A percentile compares a stretch with the other conserved stretches of the same genome.
Evolutionary conservation across 225 moss, liverwort and hornwort genomes (phyloP).

Genomic region (Marchantia paleacea): DNA sequence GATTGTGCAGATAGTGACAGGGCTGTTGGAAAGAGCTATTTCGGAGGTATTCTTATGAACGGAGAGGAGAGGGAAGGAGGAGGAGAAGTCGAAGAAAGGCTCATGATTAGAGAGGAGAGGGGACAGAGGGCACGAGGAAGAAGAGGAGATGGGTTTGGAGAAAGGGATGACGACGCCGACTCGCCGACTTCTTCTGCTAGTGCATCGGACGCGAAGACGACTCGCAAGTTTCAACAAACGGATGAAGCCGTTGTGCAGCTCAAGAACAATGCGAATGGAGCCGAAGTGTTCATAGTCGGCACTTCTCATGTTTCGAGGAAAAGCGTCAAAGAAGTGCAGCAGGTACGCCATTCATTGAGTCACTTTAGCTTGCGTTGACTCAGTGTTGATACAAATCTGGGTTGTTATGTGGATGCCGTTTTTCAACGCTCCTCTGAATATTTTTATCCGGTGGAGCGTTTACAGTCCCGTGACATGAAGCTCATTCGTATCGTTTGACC

Average conservation of each 20-base stretch:
- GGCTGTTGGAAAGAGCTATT: slow-evolving; percentile 1
- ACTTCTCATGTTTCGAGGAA: slow-evolving; percentile 62
- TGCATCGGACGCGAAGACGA: neutral
- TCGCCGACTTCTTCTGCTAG: neutral
- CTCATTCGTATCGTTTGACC: no score
- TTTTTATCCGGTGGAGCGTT: no score
- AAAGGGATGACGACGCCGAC: neutral
- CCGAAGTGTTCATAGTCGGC: slow-evolving; percentile 62
- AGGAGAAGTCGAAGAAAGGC: neutral
- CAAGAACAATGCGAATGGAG: slow-evolving; percentile 70
- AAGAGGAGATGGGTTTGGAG: no score
- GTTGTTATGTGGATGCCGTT: no score
- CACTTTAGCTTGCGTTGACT: no score
- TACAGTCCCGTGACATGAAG: no score
- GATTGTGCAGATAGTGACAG: slow-evolving; percentile 23
- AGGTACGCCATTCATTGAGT: slow-evolving; percentile 23
- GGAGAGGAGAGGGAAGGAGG: neutral
- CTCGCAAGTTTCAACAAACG: slow-evolving; percentile 33
- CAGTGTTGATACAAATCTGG: no score
- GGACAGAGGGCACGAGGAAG: no score
- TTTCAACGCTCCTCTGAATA: no score
- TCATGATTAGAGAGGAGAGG: no score
- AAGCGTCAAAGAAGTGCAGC: slow-evolving; percentile 64
- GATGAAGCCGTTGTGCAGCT: slow-evolving; percentile 59
- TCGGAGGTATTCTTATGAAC: neutral